Base-by-base conservation (phyloP, 148 eudicot genomes). In the Spergularia bocconei region DNA sequence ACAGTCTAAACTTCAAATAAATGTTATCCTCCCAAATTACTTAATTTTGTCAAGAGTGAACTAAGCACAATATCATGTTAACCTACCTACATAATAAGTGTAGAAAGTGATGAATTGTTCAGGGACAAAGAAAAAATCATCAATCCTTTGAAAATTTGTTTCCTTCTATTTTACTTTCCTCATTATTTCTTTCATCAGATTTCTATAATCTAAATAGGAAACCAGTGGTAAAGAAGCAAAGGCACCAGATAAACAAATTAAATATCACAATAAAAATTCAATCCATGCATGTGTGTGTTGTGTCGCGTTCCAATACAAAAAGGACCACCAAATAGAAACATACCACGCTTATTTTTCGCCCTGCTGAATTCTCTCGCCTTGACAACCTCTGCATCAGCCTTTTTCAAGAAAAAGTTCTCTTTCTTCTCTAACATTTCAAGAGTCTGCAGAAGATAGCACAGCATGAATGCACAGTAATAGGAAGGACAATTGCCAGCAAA, bases 381-480 rank as follows among this genome's bases (percentile, higher is more conserved):
- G 58, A 87, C 92, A 55, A 90, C 85, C 84, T 92, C 97, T 14
- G 81, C 83, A 48, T 90, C 77, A 79, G 90, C 97, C 80, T 88
- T 92, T 82, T 90, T 92, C 67, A 83, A 2, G 20, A 92, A 80
- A 52, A 92, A 83, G 19, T 85, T 86, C 79, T 92, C 97, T 82
- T 88, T 92, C 78, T 92, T 92, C 89, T 92, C 94, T 39, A 90
- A 82, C 91, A 87, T 92, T 79, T 87, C 92, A 56, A 90, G 92
- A 52, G 97, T 85, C 97, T 92, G 84, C 76, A 76, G 0, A 75
- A 33, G 25, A 81, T 17, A 41, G 4, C 2, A 67, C 55, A 57
- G 17, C 36, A 72, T 14, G 33, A 67, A 25, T 41, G 29, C 17
- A n/a, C 16, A 29, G 17, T 3, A 16, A 21, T 11, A 1, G 47